Conservation (phyloP, 257 asterid genomes). For the Coffea canephora region DNA sequence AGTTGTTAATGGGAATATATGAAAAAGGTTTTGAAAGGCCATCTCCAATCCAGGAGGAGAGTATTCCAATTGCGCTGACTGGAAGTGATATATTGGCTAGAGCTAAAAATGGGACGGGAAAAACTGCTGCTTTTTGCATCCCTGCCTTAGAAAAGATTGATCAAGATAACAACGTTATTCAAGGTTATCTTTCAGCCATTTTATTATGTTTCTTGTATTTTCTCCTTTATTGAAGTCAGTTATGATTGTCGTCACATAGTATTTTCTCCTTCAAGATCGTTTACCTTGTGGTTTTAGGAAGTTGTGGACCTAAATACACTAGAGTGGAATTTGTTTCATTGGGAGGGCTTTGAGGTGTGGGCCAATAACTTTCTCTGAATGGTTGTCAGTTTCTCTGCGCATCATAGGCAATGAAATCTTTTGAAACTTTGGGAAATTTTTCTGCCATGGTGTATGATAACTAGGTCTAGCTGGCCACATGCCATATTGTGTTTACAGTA, state of each 20-base stretch:
- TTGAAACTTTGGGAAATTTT: background rate
- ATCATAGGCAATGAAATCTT: background rate
- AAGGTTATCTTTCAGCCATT: slow-evolving; percentile 46
- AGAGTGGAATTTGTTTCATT: too few species aligned
- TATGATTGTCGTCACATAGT: background rate
- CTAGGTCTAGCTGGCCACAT: background rate
- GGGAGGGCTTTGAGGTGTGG: background rate
- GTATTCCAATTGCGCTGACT: slow-evolving; percentile 89
- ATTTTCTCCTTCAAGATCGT: background rate
- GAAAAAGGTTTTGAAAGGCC: slow-evolving; percentile 96
- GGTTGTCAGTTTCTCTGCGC: background rate
- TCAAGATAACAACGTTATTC: slow-evolving; percentile 76
- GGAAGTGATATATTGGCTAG: slow-evolving; percentile 91
- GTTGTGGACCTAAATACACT: background rate
- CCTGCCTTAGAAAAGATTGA: slow-evolving; percentile 91
- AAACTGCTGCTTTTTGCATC: slow-evolving; percentile 90
- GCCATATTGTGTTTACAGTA: background rate
- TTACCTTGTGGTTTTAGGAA: background rate
- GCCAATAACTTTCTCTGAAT: background rate
- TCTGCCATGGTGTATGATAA: background rate
- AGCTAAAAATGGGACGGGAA: slow-evolving; percentile 95
- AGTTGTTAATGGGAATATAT: slow-evolving; percentile 92
- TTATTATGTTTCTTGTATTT: slow-evolving; percentile 3
- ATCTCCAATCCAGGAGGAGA: slow-evolving; percentile 94
- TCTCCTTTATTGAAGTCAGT: background rate